Conservation (phyloP, 2,329 filamentous ascomycete genomes). For the Pseudocercospora musae region DNA sequence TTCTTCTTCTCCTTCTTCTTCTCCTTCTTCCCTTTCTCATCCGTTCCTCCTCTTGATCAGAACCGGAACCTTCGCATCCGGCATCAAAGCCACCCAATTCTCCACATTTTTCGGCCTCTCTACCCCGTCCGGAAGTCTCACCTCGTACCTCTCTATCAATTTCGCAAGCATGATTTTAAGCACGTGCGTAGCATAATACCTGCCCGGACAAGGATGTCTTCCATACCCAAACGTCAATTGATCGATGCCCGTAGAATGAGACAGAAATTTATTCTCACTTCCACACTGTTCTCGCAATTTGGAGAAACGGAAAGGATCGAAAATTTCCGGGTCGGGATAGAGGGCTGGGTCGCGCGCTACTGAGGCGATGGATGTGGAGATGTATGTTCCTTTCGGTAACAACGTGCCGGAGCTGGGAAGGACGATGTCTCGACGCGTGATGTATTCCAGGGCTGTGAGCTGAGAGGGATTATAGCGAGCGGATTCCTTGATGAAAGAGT, state of each 20-base stretch:
- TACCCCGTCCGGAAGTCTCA: neutral
- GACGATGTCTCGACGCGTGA: neutral
- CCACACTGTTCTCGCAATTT: neutral
- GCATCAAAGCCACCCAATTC: conserved; percentile 3
- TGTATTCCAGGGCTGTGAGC: conserved; percentile 1
- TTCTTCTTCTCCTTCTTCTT: no score
- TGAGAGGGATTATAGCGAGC: neutral
- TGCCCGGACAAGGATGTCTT: conserved; percentile 2
- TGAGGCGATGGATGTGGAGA: neutral
- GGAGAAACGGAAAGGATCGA: neutral
- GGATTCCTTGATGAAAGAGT: conserved; percentile 2
- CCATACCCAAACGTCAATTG: conserved; percentile 4
- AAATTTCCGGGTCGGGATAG: neutral
- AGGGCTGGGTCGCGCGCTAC: neutral
- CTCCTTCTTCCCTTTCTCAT: no score
- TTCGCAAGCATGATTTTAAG: conserved; percentile 1
- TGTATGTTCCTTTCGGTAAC: neutral
- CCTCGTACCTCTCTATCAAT: neutral
- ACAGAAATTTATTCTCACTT: neutral
- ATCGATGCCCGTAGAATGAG: neutral
- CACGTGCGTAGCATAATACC: neutral
- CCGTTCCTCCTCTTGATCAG: neutral
- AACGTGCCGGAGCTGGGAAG: neutral
- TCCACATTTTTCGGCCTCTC: neutral
- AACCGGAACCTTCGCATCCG: conserved; percentile 1